Evolutionary conservation across 352 stramenopile genomes (phyloP), one percentile per base, ranked within the genome.

Genomic region (Phytophthora melonis): DNA sequence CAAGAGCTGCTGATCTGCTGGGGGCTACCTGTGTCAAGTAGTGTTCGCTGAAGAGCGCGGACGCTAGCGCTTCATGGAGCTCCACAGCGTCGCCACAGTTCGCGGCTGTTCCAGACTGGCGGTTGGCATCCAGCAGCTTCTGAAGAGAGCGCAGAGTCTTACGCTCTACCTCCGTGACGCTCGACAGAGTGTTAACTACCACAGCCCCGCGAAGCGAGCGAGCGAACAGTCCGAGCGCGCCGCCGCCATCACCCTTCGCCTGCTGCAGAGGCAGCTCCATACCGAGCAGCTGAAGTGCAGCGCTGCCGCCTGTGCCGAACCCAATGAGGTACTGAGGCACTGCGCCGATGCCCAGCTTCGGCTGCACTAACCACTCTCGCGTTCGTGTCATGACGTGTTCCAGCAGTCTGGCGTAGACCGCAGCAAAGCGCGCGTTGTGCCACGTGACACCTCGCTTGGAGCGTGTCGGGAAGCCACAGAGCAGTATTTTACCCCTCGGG

Each of bases 321-420:
- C 74, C 83, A 54, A 93, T 18, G 10, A 94, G 68, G 62, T 90
- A 91, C 70, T 95, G 86, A 10, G 87, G 77, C 7, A 93, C 77
- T 5, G 78, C 86, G 5, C 75, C 88, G 11, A 89, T 32, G 4
- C 87, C 88, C 19, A 85, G n/a, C 36, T 91, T 94, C 9, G 88
- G 88, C 65, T 95, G 87, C 16, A 86, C 76, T n/a, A 91, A 83
- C 87, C 88, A 95, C 41, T 92, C 86, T 1, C 80, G 70, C 18
- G 87, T 86, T 18, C 59, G 79, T 14, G 73, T 70, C 64, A 88
- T 80, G 39, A 93, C 60, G 32, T 92, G 62, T 1, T 82, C 61
- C 6, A 95, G 75, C 23, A 95, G 55, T 43, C 80, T 78, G 4
- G 63, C 66, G 58, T 93, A 93, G 8, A 57, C 78, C 18, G 59